These are phyloP conservation scores for Mariannaea sp. DNA, from an alignment of 2,329 filamentous ascomycete species.

Conservation along the genomic window DNA sequence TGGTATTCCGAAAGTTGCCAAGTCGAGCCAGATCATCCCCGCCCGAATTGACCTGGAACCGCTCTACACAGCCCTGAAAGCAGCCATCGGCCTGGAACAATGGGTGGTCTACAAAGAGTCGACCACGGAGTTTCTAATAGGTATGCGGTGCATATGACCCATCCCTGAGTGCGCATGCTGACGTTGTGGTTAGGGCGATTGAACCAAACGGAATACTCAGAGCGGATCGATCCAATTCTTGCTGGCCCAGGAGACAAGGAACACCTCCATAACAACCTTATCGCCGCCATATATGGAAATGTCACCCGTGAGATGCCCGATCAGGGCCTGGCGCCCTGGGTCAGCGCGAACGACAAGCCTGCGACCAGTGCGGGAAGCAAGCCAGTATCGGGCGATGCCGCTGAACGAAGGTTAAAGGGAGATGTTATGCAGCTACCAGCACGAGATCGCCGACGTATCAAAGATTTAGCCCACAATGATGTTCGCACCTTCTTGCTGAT, in stretches of 20 bases:
- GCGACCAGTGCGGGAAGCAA: conserved; percentile 61
- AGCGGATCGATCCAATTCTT: conserved; percentile 64
- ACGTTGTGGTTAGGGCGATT: conserved; percentile 57
- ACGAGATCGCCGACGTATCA: conserved; percentile 68
- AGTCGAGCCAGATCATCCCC: conserved; percentile 66
- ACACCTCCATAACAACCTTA: conserved; percentile 70
- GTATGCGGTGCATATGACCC: conserved; percentile 44
- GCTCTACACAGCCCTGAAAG: conserved; percentile 65
- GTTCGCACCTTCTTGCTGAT: conserved; percentile 48
- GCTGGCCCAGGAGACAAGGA: conserved; percentile 62
- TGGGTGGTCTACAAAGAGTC: conserved; percentile 69
- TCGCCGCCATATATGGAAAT: conserved; percentile 70
- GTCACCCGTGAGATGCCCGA: conserved; percentile 72
- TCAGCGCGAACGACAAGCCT: conserved; percentile 73
- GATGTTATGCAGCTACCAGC: conserved; percentile 74
- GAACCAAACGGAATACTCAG: conserved; percentile 65
- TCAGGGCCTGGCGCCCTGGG: conserved; percentile 70
- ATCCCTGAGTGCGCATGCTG: conserved; percentile 29
- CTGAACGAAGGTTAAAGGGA: conserved; percentile 67
- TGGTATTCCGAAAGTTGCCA: conserved; percentile 56
- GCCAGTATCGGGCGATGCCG: conserved; percentile 67
- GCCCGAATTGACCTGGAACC: conserved; percentile 71
- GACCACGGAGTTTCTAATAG: conserved; percentile 65
- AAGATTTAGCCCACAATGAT: conserved; percentile 66
- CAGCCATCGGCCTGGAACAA: conserved; percentile 62